A percentile compares a stretch with the other conserved stretches of the same genome.
Evolutionary conservation across 768 basidiomycete genomes (phyloP).

Genomic region (Chalciporus pseudorubinellus): DNA sequence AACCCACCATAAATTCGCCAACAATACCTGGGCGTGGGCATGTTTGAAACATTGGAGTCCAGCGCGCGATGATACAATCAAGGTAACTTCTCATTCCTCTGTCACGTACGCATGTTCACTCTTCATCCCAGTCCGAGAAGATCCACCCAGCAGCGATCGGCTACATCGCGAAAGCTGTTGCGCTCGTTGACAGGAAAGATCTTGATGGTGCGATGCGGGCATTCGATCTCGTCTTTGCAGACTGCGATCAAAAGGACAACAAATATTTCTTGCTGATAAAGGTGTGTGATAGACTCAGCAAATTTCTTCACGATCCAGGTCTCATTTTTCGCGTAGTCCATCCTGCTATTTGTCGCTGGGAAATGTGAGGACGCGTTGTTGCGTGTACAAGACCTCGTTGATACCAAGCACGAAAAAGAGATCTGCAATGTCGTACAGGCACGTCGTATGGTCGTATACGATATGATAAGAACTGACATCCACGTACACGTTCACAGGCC

Average conservation of each 20-base stretch:
- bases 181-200: neutral
- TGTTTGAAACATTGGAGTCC: no score
- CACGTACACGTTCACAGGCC: neutral
- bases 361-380: slow-evolving; percentile 1
- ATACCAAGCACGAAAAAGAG: neutral
- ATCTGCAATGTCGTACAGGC: slow-evolving; percentile 3
- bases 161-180: slow-evolving; percentile 1
- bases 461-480: neutral
- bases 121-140: neutral
- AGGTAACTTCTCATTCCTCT: no score
- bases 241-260: neutral
- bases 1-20: no score
- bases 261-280: slow-evolving; percentile 6
- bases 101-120: no score
- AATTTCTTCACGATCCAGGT: neutral
- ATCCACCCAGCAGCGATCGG: slow-evolving; percentile 1
- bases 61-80: no score
- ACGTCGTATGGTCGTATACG: no score
- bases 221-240: slow-evolving; percentile 2
- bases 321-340: neutral
- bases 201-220: neutral
- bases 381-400: neutral
- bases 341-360: no score
- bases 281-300: neutral
- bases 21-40: no score